Evolutionary conservation across 345 rosid species (phyloP), one percentile per base, ranked within the genome.

Genomic region (Cardiospermum halicacabum): DNA sequence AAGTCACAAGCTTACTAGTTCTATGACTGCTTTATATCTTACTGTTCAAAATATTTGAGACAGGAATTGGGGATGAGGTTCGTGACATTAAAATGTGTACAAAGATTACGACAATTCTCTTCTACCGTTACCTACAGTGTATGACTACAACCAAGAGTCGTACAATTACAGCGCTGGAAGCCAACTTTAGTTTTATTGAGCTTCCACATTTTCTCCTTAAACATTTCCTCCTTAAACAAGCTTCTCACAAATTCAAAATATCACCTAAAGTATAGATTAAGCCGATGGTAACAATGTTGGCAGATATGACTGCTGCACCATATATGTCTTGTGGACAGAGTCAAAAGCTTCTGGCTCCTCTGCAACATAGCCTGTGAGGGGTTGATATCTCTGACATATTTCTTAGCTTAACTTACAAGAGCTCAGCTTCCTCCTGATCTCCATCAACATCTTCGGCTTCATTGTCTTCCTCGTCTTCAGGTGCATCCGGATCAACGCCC

Each of bases 401-500:
- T 28, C 3, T 36, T 24, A 32, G 40, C 40, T 72, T 40, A 18
- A 51, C 71, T 72, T 74, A 91, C 75, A 94, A 73, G 64, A 94
- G 96, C 66, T 94, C 96, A 12, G 88, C 72, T 74, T 94, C 99
- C 74, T 94, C 99, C 19, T 78, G 88, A 66, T 94, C 98, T 74
- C 84, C 99, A 75, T 94, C 96, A 26, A 75, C 93, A 85, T 94
- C 99, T 65, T 94, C 99, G 32, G 79, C 91, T 62, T 94, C 99
- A 47, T 94, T 91, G 65, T 91, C 97, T 50, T 94, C 99, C 49
- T 94, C 96, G 60, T 94, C 97, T 67, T 91, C 99, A 11, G 89
- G 87, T 11, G 96, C 99, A 82, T 94, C 97, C 15, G 99, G 99
- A 80, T 94, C 99, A 77, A 94, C 88, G 61, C 99, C 99, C 99